Conservation (phyloP, 345 rosid species). For the Nephelium lappaceum region DNA sequence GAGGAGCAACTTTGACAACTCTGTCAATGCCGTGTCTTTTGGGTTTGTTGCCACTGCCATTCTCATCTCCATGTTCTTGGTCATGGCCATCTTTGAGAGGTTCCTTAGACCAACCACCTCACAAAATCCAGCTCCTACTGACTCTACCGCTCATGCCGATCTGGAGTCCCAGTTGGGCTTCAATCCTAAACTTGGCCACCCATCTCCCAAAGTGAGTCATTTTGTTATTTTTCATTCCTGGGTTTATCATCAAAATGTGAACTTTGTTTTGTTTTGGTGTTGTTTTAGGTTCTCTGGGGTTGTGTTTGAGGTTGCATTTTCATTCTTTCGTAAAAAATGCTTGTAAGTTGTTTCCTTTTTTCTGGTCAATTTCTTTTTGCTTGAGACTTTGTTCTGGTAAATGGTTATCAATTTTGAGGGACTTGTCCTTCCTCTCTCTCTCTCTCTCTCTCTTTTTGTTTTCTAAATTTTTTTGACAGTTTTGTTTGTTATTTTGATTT, state of each 20-base stretch:
- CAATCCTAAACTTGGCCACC: slow-evolving; percentile 63
- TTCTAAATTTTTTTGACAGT: neutral
- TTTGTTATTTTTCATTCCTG: slow-evolving; percentile 11
- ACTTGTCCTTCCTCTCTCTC: neutral
- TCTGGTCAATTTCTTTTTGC: neutral
- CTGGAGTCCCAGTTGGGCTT: slow-evolving; percentile 61
- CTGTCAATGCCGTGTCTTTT: slow-evolving; percentile 87
- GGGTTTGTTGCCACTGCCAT: slow-evolving; percentile 98
- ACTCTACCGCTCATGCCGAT: slow-evolving; percentile 38
- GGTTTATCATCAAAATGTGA: no score
- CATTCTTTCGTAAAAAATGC: neutral
- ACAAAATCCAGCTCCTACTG: slow-evolving; percentile 2
- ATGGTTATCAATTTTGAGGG: neutral
- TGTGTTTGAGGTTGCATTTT: slow-evolving; percentile 1
- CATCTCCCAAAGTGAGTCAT: slow-evolving; percentile 75
- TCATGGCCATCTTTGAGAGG: slow-evolving; percentile 90
- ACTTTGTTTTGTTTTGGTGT: neutral
- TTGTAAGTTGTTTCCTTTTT: neutral
- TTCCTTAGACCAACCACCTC: slow-evolving; percentile 66
- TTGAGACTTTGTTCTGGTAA: neutral
- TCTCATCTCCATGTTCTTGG: slow-evolving; percentile 94
- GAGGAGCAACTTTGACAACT: slow-evolving; percentile 63
- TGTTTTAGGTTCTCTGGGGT: slow-evolving; percentile 17
- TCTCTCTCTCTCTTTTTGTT: neutral
- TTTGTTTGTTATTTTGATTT: slow-evolving; percentile 29